Conservation (phyloP, 2,329 filamentous ascomycete genomes). For the Pseudogymnoascus sp. region DNA sequence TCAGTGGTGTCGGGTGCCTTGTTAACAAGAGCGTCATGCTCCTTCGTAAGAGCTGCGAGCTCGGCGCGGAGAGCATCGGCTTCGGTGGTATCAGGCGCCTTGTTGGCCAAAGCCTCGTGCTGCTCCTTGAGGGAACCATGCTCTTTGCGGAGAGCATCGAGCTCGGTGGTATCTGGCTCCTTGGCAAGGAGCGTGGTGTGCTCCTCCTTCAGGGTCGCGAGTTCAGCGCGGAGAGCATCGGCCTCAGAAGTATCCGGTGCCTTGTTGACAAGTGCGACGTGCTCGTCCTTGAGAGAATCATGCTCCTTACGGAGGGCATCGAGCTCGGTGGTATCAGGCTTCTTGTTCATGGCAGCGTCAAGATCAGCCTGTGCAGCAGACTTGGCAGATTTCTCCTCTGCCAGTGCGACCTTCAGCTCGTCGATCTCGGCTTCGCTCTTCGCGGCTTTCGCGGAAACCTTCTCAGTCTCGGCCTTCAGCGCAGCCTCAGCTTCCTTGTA, state of each 20-base stretch:
- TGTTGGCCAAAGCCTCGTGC: conserved; percentile 46
- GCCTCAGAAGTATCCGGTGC: conserved; percentile 45
- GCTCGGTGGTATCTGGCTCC: conserved; percentile 24
- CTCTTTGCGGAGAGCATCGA: conserved; percentile 39
- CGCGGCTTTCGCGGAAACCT: conserved; percentile 32
- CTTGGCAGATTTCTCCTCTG: conserved; percentile 38
- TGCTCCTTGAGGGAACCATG: conserved; percentile 31
- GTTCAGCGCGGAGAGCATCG: conserved; percentile 43
- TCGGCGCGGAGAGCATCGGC: conserved; percentile 38
- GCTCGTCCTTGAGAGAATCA: conserved; percentile 29
- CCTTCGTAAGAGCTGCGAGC: conserved; percentile 32
- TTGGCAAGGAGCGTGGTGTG: conserved; percentile 37
- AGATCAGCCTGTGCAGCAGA: conserved; percentile 43
- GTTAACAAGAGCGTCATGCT: conserved; percentile 40
- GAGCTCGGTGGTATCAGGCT: conserved; percentile 44
- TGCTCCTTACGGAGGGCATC: conserved; percentile 39
- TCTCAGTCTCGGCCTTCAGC: conserved; percentile 39
- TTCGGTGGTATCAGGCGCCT: conserved; percentile 46
- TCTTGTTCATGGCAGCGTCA: conserved; percentile 47
- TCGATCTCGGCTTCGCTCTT: conserved; percentile 24
- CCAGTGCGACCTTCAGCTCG: conserved; percentile 24
- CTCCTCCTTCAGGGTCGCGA: conserved; percentile 40
- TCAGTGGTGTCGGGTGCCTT: conserved; percentile 43
- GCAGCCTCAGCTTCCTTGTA: conserved; percentile 29
- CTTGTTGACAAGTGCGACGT: conserved; percentile 45